These are phyloP conservation scores for Beauveria varroae DNA, from an alignment of 2,329 filamentous ascomycete genomes.

Conservation along the genomic window DNA sequence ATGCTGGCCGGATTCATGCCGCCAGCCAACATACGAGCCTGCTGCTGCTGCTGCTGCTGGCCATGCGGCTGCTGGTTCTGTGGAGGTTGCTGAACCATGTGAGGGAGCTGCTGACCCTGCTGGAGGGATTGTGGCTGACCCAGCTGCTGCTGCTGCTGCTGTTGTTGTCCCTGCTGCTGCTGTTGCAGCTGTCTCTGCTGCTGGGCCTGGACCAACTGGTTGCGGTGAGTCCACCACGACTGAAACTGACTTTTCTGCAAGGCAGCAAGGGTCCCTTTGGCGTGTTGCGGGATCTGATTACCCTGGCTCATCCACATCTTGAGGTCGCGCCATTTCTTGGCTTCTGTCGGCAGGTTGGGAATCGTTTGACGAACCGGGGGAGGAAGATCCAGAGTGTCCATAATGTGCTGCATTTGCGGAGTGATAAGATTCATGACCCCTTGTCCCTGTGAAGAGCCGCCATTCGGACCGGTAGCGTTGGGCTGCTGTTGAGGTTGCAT, in stretches of 20 bases:
- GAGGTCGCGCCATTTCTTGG: slow-evolving; percentile 43
- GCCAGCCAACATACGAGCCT: slow-evolving; percentile 14
- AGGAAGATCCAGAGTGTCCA: slow-evolving; percentile 43
- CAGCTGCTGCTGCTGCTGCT: slow-evolving; percentile 14
- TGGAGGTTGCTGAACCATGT: slow-evolving; percentile 13
- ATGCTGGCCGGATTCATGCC: slow-evolving; percentile 13
- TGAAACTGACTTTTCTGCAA: slow-evolving; percentile 35
- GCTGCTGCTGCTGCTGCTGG: slow-evolving; percentile 17
- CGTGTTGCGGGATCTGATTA: slow-evolving; percentile 21
- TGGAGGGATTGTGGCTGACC: slow-evolving; percentile 17
- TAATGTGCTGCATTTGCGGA: slow-evolving; percentile 30
- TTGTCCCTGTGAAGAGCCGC: background rate
- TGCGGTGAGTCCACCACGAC: background rate
- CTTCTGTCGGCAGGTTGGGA: slow-evolving; percentile 29
- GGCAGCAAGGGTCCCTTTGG: slow-evolving; percentile 25
- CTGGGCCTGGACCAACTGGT: slow-evolving; percentile 16
- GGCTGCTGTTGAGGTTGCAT: slow-evolving; percentile 18
- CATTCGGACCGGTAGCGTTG: background rate
- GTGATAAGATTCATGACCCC: slow-evolving; percentile 16
- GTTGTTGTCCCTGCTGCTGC: slow-evolving; percentile 16
- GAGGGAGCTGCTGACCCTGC: slow-evolving; percentile 11
- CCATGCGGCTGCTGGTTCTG: slow-evolving; percentile 15
- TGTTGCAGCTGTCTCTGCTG: slow-evolving; percentile 18
- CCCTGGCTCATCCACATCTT: slow-evolving; percentile 33
- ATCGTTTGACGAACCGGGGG: slow-evolving; percentile 24